phyloP scores from a whole-genome alignment of 768 basidiomycete genomes.

The Pilatotrama ljubarskyi region DNA sequence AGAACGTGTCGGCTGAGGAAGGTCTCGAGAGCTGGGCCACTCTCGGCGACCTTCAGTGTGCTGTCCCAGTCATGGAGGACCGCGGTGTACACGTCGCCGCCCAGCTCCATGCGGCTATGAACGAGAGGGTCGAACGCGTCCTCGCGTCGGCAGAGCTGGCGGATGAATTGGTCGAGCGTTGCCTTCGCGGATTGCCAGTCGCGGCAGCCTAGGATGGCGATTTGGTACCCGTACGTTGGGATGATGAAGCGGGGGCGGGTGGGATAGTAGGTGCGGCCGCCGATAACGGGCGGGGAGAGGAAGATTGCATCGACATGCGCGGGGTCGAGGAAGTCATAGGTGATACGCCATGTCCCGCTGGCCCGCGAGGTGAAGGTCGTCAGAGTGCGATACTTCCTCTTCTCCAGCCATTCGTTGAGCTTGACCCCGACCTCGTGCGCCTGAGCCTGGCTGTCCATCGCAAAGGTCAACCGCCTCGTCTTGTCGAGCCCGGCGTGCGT shows the following conservation, averaged over 20 bases:
- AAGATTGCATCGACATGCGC: neutral
- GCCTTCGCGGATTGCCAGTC: neutral
- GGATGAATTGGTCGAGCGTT: neutral
- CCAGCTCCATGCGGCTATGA: neutral
- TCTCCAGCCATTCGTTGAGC: neutral
- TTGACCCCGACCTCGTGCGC: neutral
- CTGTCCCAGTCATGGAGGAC: slow-evolving; percentile 1
- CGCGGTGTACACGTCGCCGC: slow-evolving; percentile 3
- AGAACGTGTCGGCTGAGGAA: neutral
- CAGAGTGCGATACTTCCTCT: neutral
- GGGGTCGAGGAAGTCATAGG: neutral
- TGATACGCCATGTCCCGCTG: neutral
- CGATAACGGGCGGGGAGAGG: neutral
- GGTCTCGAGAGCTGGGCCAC: neutral
- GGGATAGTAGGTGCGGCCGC: neutral
- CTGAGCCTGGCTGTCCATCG: no score
- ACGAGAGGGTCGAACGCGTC: neutral
- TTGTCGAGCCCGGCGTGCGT: no score
- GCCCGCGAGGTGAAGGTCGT: neutral
- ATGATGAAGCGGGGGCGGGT: neutral
- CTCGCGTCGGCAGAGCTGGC: neutral
- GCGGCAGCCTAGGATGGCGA: neutral
- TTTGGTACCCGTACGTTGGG: neutral
- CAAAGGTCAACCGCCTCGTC: no score
- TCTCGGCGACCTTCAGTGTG: neutral